Evolutionary conservation across 176 grass and related monocot species (phyloP), one percentile per base, ranked within the genome.

Genomic region (Secale cereale): DNA sequence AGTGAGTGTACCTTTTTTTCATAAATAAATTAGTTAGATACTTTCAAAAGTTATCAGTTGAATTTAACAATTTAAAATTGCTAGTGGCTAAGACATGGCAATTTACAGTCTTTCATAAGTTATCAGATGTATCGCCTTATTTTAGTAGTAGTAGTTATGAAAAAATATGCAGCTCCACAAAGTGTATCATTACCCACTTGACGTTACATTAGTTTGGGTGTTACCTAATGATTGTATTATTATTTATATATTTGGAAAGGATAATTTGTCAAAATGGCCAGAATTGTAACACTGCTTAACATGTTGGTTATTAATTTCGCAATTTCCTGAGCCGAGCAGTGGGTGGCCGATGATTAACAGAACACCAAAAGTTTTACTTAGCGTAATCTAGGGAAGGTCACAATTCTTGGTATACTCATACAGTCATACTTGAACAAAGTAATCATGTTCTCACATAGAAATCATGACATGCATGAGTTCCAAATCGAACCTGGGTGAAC

Each of bases 1-100:
- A 96, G 78, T 23, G 91, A 92, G 83, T 84, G 88, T 85, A 92
- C 97, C 97, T 99, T n/a, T n/a, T n/a, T n/a, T n/a, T 91, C 70
- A 71, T 29, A 29, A 78, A 81, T 20, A 84, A 84, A 89, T 87
- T 39, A 30, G 43, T 28, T 65, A 30, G 67, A 82, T 27, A 70
- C 50, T 29, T 80, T 39, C 9, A 61, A 39, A 65, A 41, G 68
- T 77, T 80, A 39, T 78, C 74, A 41, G 28, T 68, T 80, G 61
- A 76, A 85, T 66, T 35, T 50, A 68, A 52, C 35, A 85, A 82
- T 70, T 56, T 8, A 56, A 91, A 84, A 65, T n/a, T 56, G 57
- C 16, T 50, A 76, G 45, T 54, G 31, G n/a, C 15, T 60, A 41
- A 67, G 22, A 67, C 32, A 77, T 81, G 60, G 14, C 41, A 68